These are phyloP conservation scores for Begonia fuchsioides DNA, from an alignment of 306 rosid genomes.

Conservation along the genomic window DNA sequence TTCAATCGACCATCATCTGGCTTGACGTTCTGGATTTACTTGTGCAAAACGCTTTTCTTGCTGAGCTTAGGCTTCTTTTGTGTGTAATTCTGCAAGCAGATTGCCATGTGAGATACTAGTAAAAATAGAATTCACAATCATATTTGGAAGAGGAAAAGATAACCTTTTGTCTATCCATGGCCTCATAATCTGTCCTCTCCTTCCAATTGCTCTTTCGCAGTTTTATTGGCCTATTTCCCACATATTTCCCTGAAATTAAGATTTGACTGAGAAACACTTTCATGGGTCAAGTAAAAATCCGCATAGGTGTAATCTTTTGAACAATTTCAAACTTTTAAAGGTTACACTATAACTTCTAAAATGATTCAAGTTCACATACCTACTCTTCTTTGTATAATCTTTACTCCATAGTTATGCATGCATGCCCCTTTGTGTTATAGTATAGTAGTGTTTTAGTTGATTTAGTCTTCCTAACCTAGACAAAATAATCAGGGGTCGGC, in stretches of 20 bases:
- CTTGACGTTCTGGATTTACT: constrained; percentile 27
- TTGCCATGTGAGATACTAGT: not conserved
- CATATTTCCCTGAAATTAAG: constrained; percentile 62
- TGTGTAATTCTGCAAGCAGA: constrained; percentile 34
- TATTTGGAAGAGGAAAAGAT: not conserved
- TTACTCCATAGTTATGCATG: too few species aligned
- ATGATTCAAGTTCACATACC: too few species aligned
- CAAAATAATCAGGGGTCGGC: too few species aligned
- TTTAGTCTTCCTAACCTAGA: too few species aligned
- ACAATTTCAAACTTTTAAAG: too few species aligned
- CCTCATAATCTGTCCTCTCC: constrained; percentile 74
- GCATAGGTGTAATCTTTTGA: too few species aligned
- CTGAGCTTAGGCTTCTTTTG: constrained; percentile 58
- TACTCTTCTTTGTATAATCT: too few species aligned
- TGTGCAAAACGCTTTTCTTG: constrained; percentile 79
- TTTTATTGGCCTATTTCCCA: constrained; percentile 92
- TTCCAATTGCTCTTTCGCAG: constrained; percentile 92
- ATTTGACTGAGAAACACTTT: too few species aligned
- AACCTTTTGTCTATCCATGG: constrained; percentile 74
- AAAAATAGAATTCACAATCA: not conserved
- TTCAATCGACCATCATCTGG: not conserved
- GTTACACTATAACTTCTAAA: too few species aligned
- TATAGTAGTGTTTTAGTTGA: too few species aligned
- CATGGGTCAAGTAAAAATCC: too few species aligned
- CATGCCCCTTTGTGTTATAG: too few species aligned